These are phyloP conservation scores for Crepidotus variabilis DNA, from an alignment of 768 basidiomycete genomes.

Conservation along the genomic window DNA sequence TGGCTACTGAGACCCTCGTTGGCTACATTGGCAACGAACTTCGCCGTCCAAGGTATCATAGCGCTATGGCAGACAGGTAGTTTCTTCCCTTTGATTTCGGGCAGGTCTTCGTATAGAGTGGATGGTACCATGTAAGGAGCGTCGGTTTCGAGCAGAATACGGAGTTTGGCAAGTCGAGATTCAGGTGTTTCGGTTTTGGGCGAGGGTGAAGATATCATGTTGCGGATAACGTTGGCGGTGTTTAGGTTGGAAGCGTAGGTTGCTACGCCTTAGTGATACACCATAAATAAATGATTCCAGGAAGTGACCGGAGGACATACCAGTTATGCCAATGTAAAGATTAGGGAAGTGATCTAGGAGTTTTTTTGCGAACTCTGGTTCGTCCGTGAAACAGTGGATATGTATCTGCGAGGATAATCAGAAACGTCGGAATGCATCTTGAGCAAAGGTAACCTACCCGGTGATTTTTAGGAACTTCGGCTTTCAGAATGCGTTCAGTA, in stretches of 20 bases:
- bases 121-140: conserved; percentile 85
- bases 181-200: conserved; percentile 7
- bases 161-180: conserved; percentile 21
- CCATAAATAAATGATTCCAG: background rate
- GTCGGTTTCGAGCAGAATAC: conserved; percentile 78
- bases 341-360: conserved; percentile 78
- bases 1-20: conserved; percentile 21
- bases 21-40: conserved; percentile 56
- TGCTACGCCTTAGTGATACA: conserved; percentile 56
- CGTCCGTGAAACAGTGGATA: conserved; percentile 86
- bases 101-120: conserved; percentile 61
- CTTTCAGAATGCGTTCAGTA: conserved; percentile 73
- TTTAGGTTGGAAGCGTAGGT: conserved; percentile 74
- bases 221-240: conserved; percentile 63
- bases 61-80: conserved; percentile 73
- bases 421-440: background rate
- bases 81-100: conserved; percentile 49
- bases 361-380: conserved; percentile 66
- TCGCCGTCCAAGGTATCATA: conserved; percentile 85
- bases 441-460: conserved; percentile 39
- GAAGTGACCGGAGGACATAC: conserved; percentile 23
- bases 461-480: conserved; percentile 69
- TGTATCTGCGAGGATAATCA: conserved; percentile 52
- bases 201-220: conserved; percentile 33
- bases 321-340: conserved; percentile 81